Base-by-base conservation (phyloP, 495 filamentous ascomycete genomes). In the Trichoderma asperelloides region DNA sequence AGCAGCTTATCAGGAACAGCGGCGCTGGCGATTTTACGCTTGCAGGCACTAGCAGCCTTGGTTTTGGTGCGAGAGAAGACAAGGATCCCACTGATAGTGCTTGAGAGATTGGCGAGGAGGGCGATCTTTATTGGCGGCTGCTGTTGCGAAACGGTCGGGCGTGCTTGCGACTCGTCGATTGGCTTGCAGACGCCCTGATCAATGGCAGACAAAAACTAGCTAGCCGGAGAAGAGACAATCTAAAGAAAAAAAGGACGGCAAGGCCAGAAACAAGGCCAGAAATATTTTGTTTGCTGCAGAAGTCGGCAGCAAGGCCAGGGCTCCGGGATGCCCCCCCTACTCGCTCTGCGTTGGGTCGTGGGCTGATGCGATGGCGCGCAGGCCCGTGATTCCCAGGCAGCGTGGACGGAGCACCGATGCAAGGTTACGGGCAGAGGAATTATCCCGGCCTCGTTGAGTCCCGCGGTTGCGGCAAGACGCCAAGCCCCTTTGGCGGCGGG, bases 401-500 rank as follows among this genome's bases (percentile, higher is more conserved):
- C 51, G 51, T 15, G 23, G 51, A 60, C 51, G 51, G 51, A 60
- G 51, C 51, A 9, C 23, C 25, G 23, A 21, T 28, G 15, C 51
- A 60, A 12, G 51, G 51, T 30, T 60, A 3, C 23, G 23, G 51
- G 15, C 23, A 4, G 27, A 28, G 25, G 9, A 60, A 28, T 30
- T 27, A 60, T 28, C 51, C 51, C 23, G 51, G 51, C 25, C 51
- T 60, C 25, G 23, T 28, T 9, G 25, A 60, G 23, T 60, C 51
- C 51, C 51, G 51, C 51, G 51, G 51, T 23, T 60, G 51, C 51
- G 51, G 51, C 51, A 28, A 60, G 51, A 28, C 27, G 51, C 51
- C 25, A 60, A 60, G 51, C 51, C 51, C 51, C 51, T 60, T 60
- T 60, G 51, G 51, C 51, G 51, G 51, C 51, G 25, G 43, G 43